phyloP scores from a whole-genome alignment of 805 yeast species.

The Candida tammaniensis region DNA sequence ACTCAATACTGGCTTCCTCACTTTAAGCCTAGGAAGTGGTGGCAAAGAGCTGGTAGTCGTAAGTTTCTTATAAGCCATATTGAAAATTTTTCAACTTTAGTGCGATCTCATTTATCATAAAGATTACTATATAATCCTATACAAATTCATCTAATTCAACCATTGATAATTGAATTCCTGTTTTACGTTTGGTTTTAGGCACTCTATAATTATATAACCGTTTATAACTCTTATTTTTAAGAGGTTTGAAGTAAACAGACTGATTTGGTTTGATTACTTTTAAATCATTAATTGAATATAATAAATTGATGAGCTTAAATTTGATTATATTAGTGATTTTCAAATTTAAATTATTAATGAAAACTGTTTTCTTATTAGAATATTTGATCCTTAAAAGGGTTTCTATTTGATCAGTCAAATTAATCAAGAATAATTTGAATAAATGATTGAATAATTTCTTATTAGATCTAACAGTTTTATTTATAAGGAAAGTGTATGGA shows the following conservation, averaged over 20 bases:
- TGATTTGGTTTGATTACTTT: conserved; percentile 25
- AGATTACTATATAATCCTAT: not conserved
- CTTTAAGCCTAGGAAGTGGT: conserved; percentile 70
- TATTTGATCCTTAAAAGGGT: conserved; percentile 35
- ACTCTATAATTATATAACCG: conserved; percentile 13
- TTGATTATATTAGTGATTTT: conserved; percentile 28
- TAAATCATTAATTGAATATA: conserved; percentile 15
- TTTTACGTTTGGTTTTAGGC: not conserved
- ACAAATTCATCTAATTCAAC: conserved; percentile 6
- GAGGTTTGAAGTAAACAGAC: conserved; percentile 13
- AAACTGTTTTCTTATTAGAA: conserved; percentile 26
- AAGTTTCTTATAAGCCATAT: conserved; percentile 43
- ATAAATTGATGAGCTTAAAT: conserved; percentile 24
- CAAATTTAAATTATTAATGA: conserved; percentile 23
- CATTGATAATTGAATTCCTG: conserved; percentile 2
- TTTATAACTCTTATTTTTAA: conserved; percentile 8
- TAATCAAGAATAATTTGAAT: conserved; percentile 34
- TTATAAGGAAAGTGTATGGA: conserved; percentile 29
- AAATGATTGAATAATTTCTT: conserved; percentile 28
- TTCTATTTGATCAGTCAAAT: conserved; percentile 37
- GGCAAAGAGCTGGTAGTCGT: conserved; percentile 49
- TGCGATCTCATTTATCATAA: not conserved
- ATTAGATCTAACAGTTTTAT: conserved; percentile 9
- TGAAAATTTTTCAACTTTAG: conserved; percentile 9
- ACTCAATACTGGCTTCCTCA: conserved; percentile 59